A percentile compares a stretch with the other conserved stretches of the same genome.
These are phyloP conservation scores for Pseudogymnoascus sp. DNA, from an alignment of 2,329 filamentous ascomycete species.

Conservation along the genomic window DNA sequence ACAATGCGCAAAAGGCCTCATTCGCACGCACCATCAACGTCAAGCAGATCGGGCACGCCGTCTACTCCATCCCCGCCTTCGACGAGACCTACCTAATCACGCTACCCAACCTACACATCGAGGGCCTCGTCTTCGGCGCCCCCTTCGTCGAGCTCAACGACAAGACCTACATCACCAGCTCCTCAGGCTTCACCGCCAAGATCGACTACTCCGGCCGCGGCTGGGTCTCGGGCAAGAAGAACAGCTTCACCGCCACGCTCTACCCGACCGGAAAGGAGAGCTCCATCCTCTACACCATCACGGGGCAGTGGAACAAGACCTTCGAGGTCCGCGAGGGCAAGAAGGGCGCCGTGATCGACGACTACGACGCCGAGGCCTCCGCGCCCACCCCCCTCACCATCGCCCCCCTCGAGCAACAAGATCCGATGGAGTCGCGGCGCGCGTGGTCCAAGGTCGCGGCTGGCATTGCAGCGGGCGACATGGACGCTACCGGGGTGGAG, in stretches of 20 bases:
- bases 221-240: conserved; percentile 95
- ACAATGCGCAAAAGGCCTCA: conserved; percentile 93
- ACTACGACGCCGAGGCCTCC: conserved; percentile 51
- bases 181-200: conserved; percentile 77
- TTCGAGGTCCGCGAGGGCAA: conserved; percentile 71
- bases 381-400: conserved; percentile 63
- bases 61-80: conserved; percentile 62
- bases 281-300: conserved; percentile 69
- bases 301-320: conserved; percentile 82
- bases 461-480: conserved; percentile 73
- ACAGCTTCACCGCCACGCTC: conserved; percentile 71
- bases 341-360: conserved; percentile 47
- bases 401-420: conserved; percentile 68
- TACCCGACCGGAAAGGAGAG: conserved; percentile 65
- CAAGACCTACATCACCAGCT: conserved; percentile 77
- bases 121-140: conserved; percentile 77
- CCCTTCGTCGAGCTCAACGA: conserved; percentile 90
- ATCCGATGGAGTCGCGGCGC: conserved; percentile 77
- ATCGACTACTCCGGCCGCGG: conserved; percentile 92
- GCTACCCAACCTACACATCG: conserved; percentile 84
- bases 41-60: conserved; percentile 86
- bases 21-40: conserved; percentile 92
- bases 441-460: conserved; percentile 83
- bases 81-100: conserved; percentile 73
- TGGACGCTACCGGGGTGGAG: conserved; percentile 69